A percentile compares a stretch with the other conserved stretches of the same genome.
phyloP scores from a whole-genome alignment of 2,329 filamentous ascomycete species.

The Nigrospora osmanthi region DNA sequence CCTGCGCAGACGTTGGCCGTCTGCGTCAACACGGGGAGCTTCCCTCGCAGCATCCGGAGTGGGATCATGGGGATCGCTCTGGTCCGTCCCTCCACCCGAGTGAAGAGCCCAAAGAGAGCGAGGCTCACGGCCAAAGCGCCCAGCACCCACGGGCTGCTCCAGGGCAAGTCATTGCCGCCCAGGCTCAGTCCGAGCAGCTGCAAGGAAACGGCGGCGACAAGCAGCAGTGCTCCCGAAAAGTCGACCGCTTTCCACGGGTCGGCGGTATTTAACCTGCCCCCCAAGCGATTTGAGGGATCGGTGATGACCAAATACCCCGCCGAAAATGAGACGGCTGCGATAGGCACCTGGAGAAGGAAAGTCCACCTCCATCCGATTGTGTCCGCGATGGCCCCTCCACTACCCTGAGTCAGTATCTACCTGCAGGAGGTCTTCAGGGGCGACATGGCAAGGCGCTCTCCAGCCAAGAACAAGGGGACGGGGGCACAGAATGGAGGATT shows the following conservation, averaged over 20 bases:
- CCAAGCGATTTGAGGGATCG: slow-evolving; percentile 28
- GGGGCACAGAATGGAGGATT: no score
- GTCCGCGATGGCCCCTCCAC: slow-evolving; percentile 56
- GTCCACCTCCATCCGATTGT: slow-evolving; percentile 61
- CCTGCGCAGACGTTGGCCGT: slow-evolving; percentile 53
- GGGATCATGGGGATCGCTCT: slow-evolving; percentile 46
- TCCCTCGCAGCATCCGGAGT: slow-evolving; percentile 46
- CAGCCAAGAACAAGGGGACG: no score
- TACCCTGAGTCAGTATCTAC: no score
- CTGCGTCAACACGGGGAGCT: slow-evolving; percentile 45
- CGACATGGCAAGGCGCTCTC: slow-evolving; percentile 50
- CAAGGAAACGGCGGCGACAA: slow-evolving; percentile 49
- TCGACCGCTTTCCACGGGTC: slow-evolving; percentile 49
- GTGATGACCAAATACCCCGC: slow-evolving; percentile 45
- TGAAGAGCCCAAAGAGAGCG: slow-evolving; percentile 33
- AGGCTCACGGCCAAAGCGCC: slow-evolving; percentile 33
- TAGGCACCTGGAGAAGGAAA: slow-evolving; percentile 54
- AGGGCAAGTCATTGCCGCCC: slow-evolving; percentile 47
- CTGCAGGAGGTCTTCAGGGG: no score
- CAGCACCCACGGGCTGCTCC: slow-evolving; percentile 41
- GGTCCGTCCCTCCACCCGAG: slow-evolving; percentile 39
- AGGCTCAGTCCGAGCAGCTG: slow-evolving; percentile 49
- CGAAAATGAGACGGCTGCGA: slow-evolving; percentile 46
- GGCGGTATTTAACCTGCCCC: slow-evolving; percentile 18
- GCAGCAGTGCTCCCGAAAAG: slow-evolving; percentile 45